Percentiles rank a stretch among this genome's conserved stretches.
Evolutionary conservation across 441 rosid species (phyloP).

Genomic region (Cnidoscolus chayamansa): DNA sequence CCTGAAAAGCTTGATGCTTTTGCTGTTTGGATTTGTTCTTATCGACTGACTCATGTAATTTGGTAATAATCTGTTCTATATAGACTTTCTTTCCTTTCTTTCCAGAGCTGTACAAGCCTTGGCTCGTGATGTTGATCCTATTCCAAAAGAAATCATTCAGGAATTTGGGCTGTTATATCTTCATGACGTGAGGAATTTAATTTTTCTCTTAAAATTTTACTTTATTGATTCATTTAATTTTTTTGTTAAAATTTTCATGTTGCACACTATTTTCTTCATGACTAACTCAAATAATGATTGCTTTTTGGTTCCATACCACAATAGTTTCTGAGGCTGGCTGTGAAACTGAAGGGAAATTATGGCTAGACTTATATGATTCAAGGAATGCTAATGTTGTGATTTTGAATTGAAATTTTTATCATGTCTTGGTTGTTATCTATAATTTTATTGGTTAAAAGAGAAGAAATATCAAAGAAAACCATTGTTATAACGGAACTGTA

Average conservation of each 20-base stretch:
- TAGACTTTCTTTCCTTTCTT: conserved; percentile 21
- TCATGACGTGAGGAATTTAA: conserved; percentile 51
- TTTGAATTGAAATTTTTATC: neutral
- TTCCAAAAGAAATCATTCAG: conserved; percentile 63
- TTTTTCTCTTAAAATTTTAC: conserved; percentile 7
- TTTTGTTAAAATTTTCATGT: neutral
- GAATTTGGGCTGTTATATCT: conserved; percentile 70
- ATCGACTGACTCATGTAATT: neutral
- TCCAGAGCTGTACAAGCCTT: conserved; percentile 62
- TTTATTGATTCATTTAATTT: neutral
- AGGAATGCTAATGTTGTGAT: neutral
- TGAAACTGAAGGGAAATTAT: neutral
- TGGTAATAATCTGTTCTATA: neutral
- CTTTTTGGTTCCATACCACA: neutral
- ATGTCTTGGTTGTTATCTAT: neutral
- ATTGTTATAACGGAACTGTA: neutral
- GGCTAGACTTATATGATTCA: neutral
- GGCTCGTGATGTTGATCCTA: conserved; percentile 63
- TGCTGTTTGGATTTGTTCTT: neutral
- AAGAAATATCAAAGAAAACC: neutral
- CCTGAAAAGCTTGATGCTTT: conserved; percentile 10
- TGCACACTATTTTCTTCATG: neutral
- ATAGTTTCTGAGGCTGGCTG: neutral
- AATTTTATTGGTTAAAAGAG: neutral
- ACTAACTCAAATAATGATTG: neutral